phyloP scores from a whole-genome alignment of 345 rosid genomes.

The Gossypium longicalyx region DNA sequence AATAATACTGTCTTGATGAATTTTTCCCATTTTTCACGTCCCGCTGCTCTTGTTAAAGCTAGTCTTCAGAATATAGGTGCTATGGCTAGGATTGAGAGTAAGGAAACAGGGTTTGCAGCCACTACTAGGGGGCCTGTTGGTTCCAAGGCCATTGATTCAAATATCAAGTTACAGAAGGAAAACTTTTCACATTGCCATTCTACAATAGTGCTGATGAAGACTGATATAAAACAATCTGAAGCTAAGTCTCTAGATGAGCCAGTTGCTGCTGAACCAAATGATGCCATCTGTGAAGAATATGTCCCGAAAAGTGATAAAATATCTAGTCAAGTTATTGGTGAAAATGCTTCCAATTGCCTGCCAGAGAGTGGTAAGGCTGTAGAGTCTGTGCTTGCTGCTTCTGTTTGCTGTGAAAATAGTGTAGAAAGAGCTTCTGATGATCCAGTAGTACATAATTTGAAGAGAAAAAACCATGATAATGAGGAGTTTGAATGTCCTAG shows the following conservation, averaged over 20 bases:
- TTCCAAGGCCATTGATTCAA: constrained; percentile 12
- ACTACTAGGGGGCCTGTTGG: constrained; percentile 23
- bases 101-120: constrained; percentile 30
- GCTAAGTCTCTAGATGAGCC: constrained; percentile 31
- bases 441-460: constrained; percentile 38
- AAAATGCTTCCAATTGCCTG: constrained; percentile 34
- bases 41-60: constrained; percentile 47
- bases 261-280: constrained; percentile 30
- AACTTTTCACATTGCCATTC: constrained; percentile 30
- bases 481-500: constrained; percentile 65
- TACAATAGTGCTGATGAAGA: constrained; percentile 28
- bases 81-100: constrained; percentile 22
- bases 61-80: constrained; percentile 30
- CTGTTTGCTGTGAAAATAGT: constrained; percentile 75
- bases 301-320: constrained; percentile 25
- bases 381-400: constrained; percentile 49
- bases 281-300: constrained; percentile 30
- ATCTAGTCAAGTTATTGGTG: constrained; percentile 21
- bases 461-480: constrained; percentile 51
- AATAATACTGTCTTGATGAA: constrained; percentile 43
- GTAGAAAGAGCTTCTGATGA: constrained; percentile 54
- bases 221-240: constrained; percentile 31
- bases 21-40: constrained; percentile 60
- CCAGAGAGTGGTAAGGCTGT: constrained; percentile 46
- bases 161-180: constrained; percentile 26